A percentile compares a stretch with the other conserved stretches of the same genome.
Evolutionary conservation across 192 early-diverging fungal genomes (phyloP).

Genomic region (Linnemannia hyalina): DNA sequence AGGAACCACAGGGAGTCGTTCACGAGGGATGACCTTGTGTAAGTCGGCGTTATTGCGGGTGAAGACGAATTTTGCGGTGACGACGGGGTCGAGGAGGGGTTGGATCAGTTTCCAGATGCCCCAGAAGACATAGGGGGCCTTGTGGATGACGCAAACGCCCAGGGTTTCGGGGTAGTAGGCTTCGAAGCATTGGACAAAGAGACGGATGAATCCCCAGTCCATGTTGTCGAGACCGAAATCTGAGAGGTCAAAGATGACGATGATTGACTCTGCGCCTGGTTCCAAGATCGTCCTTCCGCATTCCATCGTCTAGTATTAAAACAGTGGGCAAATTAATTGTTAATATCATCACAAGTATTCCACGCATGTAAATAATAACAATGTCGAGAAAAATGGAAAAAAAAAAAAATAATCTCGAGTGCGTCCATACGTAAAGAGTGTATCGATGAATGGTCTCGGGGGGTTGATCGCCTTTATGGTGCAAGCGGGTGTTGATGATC

Average conservation of each 20-base stretch:
- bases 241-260: slow-evolving; percentile 85
- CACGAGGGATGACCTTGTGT: slow-evolving; percentile 70
- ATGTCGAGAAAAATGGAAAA: background rate
- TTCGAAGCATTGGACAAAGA: slow-evolving; percentile 85
- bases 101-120: slow-evolving; percentile 87
- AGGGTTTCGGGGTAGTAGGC: slow-evolving; percentile 93
- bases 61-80: slow-evolving; percentile 88
- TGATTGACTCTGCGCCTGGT: slow-evolving; percentile 73
- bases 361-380: too few relatives aligned
- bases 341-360: too few relatives aligned
- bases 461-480: slow-evolving; percentile 72
- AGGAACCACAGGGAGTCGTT: slow-evolving; percentile 70
- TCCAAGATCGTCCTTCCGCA: slow-evolving; percentile 66
- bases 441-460: slow-evolving; percentile 74
- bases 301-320: slow-evolving; percentile 74
- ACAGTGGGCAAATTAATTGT: slow-evolving; percentile 34
- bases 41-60: slow-evolving; percentile 74
- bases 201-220: slow-evolving; percentile 69
- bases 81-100: slow-evolving; percentile 90
- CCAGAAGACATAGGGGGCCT: slow-evolving; percentile 91
- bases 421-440: slow-evolving; percentile 72
- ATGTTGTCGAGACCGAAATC: slow-evolving; percentile 85
- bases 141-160: slow-evolving; percentile 84
- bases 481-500: slow-evolving; percentile 62
- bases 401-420: background rate